Base-by-base conservation (phyloP, 345 rosid species). In the Durio zibethinus region DNA sequence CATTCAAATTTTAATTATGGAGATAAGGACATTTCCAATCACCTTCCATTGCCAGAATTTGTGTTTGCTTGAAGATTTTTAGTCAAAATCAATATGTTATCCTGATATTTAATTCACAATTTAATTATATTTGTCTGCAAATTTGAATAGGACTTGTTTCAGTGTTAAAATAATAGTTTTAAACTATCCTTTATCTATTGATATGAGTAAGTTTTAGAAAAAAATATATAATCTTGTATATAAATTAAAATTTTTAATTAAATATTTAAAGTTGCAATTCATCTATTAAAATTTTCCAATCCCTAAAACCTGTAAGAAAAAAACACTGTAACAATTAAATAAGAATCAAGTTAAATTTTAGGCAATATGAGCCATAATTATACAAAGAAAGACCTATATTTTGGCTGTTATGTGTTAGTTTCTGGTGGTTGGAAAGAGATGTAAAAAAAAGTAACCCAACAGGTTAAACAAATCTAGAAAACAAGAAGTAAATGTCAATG, bases 381-480 rank as follows among this genome's bases (percentile, higher is more conserved):
- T 38, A 47, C 50, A 66, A n/a, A n/a, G n/a, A 72, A 9, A 66
- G 68, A 36, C 78, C 25, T 60, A 16, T 74, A 31, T 21, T 31
- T 57, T 73, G 78, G 80, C n/a, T 38, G 81, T 73, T 77, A 31
- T 61, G 18, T 74, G 81, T 81, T 78, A 57, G 81, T 74, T 78
- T 74, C 40, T 16, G 38, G 76, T 74, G 60, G 84, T 77, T 78
- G 79, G 23, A 21, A 36, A 43, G 18, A n/a, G 67, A 53, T n/a
- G 70, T 36, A 29, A 60, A 60, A 56, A 15, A 12, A 20, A 76
- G 47, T 40, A 40, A 52, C 20, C 76, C 36, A 72, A 31, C 45
- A 54, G 33, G 64, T 14, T 29, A 33, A 52, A 53, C 7, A 31
- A 62, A 31, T 31, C 23, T 9, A 72, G 74, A 31, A 50, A 53